Evolutionary conservation across 768 basidiomycete species (phyloP), one percentile per base, ranked within the genome.

Genomic region (Cyclocybe aegerita): DNA sequence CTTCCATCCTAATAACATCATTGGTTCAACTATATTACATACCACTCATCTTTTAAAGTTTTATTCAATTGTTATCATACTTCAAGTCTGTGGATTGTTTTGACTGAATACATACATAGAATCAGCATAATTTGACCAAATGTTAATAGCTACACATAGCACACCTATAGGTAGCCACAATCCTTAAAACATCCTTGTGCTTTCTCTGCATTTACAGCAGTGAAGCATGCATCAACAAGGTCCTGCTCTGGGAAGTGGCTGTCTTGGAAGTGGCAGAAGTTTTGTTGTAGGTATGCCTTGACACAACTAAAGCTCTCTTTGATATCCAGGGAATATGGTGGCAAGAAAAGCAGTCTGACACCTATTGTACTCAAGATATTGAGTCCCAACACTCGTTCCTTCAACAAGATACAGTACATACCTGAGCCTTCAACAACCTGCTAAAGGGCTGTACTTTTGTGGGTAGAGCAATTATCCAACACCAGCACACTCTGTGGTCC

Each of bases 381-480:
- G 15, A 30, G 12, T 45, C 4, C 12, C 10, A 9, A 5, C 16
- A 36, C 6, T 46, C 9, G 16, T 4, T n/a, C n/a, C n/a, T n/a
- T n/a, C n/a, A n/a, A 23, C 6, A 37, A 35, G 9, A 35, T 35
- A 9, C 15, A 45, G 43, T 34, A 32, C 43, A 45, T 38, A 29
- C 29, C 14, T 44, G n/a, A n/a, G n/a, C n/a, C 43, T 12, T 36
- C 43, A 36, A 43, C 31, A 37, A 51, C 29, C 15, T 16, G 10
- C 15, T 30, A 15, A 23, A 51, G 9, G 32, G 29, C 52, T 35
- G 41, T 34, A 32, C 35, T 41, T 42, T 53, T 46, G 17, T 53
- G 52, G 36, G 49, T 53, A 16, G 39, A 1, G 32, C 52, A 53
- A 36, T 53, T 53, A 35, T 53, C 47, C 3, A 53, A 31, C 16